Conservation (phyloP, 768 basidiomycete species). For the Myochromella boudieri region DNA sequence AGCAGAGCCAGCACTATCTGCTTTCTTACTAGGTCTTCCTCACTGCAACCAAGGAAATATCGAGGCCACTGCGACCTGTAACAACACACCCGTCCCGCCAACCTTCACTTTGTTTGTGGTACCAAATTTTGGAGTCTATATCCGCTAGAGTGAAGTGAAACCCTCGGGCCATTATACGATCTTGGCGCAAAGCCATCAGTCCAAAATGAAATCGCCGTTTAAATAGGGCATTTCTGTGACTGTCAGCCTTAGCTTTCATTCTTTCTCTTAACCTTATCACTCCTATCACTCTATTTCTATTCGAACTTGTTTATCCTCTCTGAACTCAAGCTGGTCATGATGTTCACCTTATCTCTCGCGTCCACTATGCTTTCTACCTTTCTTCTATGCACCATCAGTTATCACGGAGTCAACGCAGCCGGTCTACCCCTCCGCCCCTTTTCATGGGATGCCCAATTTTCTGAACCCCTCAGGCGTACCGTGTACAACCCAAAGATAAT, state of each 20-base stretch:
- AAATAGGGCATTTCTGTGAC: constrained; percentile 3
- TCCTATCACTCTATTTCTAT: constrained; percentile 3
- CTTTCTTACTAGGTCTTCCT: not conserved
- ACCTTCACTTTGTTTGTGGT: too few species aligned
- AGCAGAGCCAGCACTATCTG: too few species aligned
- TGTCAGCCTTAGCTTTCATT: constrained; percentile 17
- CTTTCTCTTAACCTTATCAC: constrained; percentile 11
- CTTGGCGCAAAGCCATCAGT: not conserved
- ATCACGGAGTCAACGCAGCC: constrained; percentile 22
- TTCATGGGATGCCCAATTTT: constrained; percentile 10
- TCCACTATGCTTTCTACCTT: constrained; percentile 20
- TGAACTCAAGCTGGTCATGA: constrained; percentile 32
- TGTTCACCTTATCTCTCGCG: constrained; percentile 27
- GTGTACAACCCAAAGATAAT: constrained; percentile 45
- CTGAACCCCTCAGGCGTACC: constrained; percentile 20
- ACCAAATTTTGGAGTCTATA: too few species aligned
- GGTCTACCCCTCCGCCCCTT: constrained; percentile 28
- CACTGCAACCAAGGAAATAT: too few species aligned
- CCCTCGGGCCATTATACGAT: too few species aligned
- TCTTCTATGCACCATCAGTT: constrained; percentile 22
- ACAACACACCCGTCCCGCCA: too few species aligned
- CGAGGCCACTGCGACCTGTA: too few species aligned
- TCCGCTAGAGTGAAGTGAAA: too few species aligned
- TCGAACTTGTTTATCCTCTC: constrained; percentile 12
- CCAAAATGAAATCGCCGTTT: constrained; percentile 7